A percentile compares a stretch with the other conserved stretches of the same genome.
These are phyloP conservation scores for barley (Hordeum vulgare) DNA, from an alignment of 176 grass and related monocot species.

Conservation along the genomic window MorexV3_pseudomolecules_assembly NC_058522.1:525659369-525659868, in stretches of 20 bases:
- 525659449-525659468: slow-evolving; percentile 36
- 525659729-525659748: neutral
- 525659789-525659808: too few relatives aligned
- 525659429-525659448: slow-evolving; percentile 75
- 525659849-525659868: too few relatives aligned
- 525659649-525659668: neutral
- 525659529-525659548: neutral
- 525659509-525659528: too few relatives aligned
- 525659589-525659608: neutral
- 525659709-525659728: too few relatives aligned
- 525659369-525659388: slow-evolving; percentile 96
- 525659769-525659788: too few relatives aligned
- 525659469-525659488: too few relatives aligned
- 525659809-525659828: too few relatives aligned
- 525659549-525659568: neutral
- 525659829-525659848: too few relatives aligned
- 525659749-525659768: too few relatives aligned
- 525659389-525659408: slow-evolving; percentile 82
- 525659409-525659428: slow-evolving; percentile 89
- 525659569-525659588: neutral
- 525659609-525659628: neutral
- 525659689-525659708: neutral
- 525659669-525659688: neutral
- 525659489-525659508: too few relatives aligned
- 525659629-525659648: neutral